Base-by-base conservation (phyloP, 2,329 filamentous ascomycete species). In the Colletotrichum sp. region DNA sequence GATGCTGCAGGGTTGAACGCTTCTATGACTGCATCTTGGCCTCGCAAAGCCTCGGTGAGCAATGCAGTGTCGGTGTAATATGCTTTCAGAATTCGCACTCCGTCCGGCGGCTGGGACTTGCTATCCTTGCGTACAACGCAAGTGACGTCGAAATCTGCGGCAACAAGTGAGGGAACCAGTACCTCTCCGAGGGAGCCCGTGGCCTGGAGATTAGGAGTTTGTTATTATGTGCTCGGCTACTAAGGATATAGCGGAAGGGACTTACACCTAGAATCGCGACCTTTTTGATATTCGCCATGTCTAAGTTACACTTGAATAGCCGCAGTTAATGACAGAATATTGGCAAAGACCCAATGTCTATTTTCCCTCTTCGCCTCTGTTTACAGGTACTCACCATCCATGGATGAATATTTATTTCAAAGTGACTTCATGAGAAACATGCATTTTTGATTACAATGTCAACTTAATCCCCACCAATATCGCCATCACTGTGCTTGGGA, bases 61-160 rank as follows among this genome's bases (percentile, higher is more conserved):
- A 82, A 81, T 1, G 80, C 77, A 5, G 85, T 82, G 18, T 89
- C 83, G 15, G 85, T 78, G 80, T 92, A 92, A 81, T 91, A 82
- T 72, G 89, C 80, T 21, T 77, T 80, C 12, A 82, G 84, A 30
- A 86, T 79, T 2, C 78, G 78, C 63, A 89, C 81, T 18, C 82
- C 86, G 0, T 79, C 77, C 5, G 87, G 87, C 7, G 18, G 18
- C 1, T 30, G 12, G 0, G 36, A 32, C 3, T 24, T 30, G 10
- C 44, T 66, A 3, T 8, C 28, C 2, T 59, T 24, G 3, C 71
- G 65, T 7, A 55, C 60, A 18, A 74, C 39, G 32, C 60, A 39
- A 5, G 71, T 67, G 3, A 74, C 65, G 12, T 49, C 26, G 12
- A 77, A 70, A 5, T 32, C 6, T 6, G 71, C 60, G 15, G 32